phyloP scores from a whole-genome alignment of 1,139 yeast species.

The Pichia sp. region DNA sequence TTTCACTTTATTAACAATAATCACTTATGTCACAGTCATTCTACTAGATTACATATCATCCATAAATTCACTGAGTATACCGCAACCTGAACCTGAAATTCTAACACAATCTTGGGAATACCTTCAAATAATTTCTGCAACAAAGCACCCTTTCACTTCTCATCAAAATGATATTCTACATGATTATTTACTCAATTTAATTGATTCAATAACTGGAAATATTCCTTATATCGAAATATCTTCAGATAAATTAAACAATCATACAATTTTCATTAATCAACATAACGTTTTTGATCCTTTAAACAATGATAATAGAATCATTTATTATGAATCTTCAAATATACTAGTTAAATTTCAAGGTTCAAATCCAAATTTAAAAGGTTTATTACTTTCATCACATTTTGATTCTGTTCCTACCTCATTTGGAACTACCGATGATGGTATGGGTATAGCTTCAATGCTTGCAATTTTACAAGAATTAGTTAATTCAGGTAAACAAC shows the following conservation, averaged over 20 bases:
- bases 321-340: constrained; percentile 76
- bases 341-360: constrained; percentile 69
- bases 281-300: constrained; percentile 39
- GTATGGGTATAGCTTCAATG: constrained; percentile 83
- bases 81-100: constrained; percentile 8
- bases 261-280: constrained; percentile 39
- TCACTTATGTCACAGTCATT: constrained; percentile 4
- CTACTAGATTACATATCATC: constrained; percentile 4
- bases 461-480: constrained; percentile 58
- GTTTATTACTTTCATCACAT: constrained; percentile 74
- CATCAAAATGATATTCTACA: constrained; percentile 71
- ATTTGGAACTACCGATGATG: constrained; percentile 88
- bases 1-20: constrained; percentile 3
- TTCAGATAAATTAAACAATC: constrained; percentile 40
- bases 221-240: constrained; percentile 37
- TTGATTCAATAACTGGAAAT: constrained; percentile 29
- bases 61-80: constrained; percentile 4
- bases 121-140: constrained; percentile 13
- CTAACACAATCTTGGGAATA: constrained; percentile 12
- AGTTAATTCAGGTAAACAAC: constrained; percentile 37
- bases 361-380: constrained; percentile 46
- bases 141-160: constrained; percentile 67
- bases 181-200: constrained; percentile 49
- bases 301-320: constrained; percentile 37
- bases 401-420: constrained; percentile 87